Evolutionary conservation across 176 grass and related monocot species (phyloP), one percentile per base, ranked within the genome.

Genomic region (Oryza glumipatula): DNA sequence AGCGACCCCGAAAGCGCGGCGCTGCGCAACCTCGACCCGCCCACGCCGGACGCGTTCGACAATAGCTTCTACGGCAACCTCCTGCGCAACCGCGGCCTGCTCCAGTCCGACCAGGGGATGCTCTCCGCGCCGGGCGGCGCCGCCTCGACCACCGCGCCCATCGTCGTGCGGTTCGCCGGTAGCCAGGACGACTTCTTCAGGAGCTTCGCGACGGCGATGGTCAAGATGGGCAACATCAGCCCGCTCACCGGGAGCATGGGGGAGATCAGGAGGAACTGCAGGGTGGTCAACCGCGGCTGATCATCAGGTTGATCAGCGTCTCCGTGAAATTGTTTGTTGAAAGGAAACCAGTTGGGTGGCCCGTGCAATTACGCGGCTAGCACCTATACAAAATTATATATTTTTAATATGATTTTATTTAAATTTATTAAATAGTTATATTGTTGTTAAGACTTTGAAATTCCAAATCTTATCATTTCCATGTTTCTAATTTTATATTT

Each of bases 211-310:
- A 70, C 54, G 4, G 89, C 87, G 7, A 98, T 98, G 93, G 87
- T 88, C 87, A 95, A 92, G 65, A 98, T 98, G 95, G 92, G 90
- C 1, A 97, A 93, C 85, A 93, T 94, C 54, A 39, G 44, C 52
- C 77, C 90, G 1, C 48, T 91, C 4, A 91, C 95, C 0, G 92
- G 92, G 63, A 81, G 28, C 54, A 16, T 68, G 15, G 90, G 92
- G 8, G 88, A 97, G 86, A 84, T 94, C 63, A 92, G 95, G 84
- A 88, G 21, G 43, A 85, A 88, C 32, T 97, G 95, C 86, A 94
- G 84, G 54, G 73, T 74, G 80, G 81, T 94, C 15, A 94, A 94
- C 79, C 23, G 82, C 6, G 79, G 35, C 7, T 88, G 68, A 49
- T 64, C 5, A n/a, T 5, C 19, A 63, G 19, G n/a, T n/a, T 22